Conservation (phyloP, 148 eudicot species). For the Silene latifolia region DNA sequence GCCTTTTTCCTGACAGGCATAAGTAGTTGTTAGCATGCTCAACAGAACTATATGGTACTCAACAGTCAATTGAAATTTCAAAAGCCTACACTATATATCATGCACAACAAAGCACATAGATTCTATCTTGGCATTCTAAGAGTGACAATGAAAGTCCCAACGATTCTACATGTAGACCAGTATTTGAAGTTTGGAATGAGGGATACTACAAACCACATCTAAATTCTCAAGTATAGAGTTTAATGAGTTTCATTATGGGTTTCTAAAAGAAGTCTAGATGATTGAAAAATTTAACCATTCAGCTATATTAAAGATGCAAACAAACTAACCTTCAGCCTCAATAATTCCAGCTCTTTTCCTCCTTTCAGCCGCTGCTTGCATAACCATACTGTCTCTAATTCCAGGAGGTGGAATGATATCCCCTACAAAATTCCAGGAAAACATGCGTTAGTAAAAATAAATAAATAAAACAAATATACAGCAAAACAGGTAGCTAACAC, state of each 20-base stretch:
- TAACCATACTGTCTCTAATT: conserved; percentile 85
- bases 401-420: conserved; percentile 92
- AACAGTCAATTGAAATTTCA: not conserved
- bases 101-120: too few species aligned
- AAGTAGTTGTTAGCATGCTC: not conserved
- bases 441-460: not conserved
- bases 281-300: too few species aligned
- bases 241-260: too few species aligned
- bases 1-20: conserved; percentile 59
- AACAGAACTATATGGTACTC: too few species aligned
- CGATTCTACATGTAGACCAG: too few species aligned
- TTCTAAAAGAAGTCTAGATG: too few species aligned
- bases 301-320: not conserved
- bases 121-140: too few species aligned
- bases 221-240: too few species aligned
- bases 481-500: not conserved
- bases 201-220: too few species aligned
- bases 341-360: conserved; percentile 87
- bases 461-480: not conserved
- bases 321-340: conserved; percentile 80
- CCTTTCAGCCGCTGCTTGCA: conserved; percentile 99
- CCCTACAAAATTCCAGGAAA: conserved; percentile 42
- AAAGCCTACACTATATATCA: not conserved
- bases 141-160: too few species aligned
- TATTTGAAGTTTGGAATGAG: too few species aligned